Evolutionary conservation across 495 filamentous ascomycete genomes (phyloP).

Genomic region (Chaetomium cochliodes): DNA sequence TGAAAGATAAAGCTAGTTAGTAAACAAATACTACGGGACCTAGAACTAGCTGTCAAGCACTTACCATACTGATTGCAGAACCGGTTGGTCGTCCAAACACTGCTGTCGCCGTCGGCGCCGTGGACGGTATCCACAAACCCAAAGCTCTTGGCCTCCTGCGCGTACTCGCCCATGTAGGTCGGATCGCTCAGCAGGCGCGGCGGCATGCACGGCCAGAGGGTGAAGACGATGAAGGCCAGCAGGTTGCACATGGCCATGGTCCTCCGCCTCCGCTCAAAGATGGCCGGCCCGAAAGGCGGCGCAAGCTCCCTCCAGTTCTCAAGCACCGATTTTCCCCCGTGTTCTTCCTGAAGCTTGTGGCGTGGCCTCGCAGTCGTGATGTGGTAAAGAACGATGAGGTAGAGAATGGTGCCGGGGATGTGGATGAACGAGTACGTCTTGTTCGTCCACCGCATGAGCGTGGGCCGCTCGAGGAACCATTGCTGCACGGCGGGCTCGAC

Average conservation of each 20-base stretch:
- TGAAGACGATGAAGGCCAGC: slow-evolving; percentile 74
- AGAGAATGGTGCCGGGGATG: slow-evolving; percentile 72
- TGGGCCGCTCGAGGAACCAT: slow-evolving; percentile 48
- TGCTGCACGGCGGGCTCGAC: slow-evolving; percentile 59
- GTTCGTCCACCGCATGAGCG: slow-evolving; percentile 49
- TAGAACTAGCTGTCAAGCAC: not conserved
- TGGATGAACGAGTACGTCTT: slow-evolving; percentile 77
- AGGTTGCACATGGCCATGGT: slow-evolving; percentile 75
- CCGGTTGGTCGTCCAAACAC: slow-evolving; percentile 70
- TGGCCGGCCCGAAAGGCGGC: slow-evolving; percentile 28
- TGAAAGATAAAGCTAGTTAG: not conserved
- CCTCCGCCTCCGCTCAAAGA: slow-evolving; percentile 46
- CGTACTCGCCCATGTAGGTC: slow-evolving; percentile 35
- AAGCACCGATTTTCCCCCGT: slow-evolving; percentile 29
- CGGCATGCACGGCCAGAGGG: slow-evolving; percentile 78
- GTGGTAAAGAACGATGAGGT: slow-evolving; percentile 66
- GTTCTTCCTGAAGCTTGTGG: slow-evolving; percentile 37
- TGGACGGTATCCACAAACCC: slow-evolving; percentile 78
- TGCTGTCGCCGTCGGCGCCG: slow-evolving; percentile 52
- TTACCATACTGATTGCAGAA: slow-evolving; percentile 55
- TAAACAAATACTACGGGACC: not conserved
- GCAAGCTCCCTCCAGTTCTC: slow-evolving; percentile 51
- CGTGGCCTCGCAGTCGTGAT: slow-evolving; percentile 56
- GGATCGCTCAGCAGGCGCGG: slow-evolving; percentile 63
- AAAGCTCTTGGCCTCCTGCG: slow-evolving; percentile 43